A percentile compares a stretch with the other conserved stretches of the same genome.
phyloP scores from a whole-genome alignment of 768 basidiomycete species.

The Cystofilobasidium capitatum region DNA sequence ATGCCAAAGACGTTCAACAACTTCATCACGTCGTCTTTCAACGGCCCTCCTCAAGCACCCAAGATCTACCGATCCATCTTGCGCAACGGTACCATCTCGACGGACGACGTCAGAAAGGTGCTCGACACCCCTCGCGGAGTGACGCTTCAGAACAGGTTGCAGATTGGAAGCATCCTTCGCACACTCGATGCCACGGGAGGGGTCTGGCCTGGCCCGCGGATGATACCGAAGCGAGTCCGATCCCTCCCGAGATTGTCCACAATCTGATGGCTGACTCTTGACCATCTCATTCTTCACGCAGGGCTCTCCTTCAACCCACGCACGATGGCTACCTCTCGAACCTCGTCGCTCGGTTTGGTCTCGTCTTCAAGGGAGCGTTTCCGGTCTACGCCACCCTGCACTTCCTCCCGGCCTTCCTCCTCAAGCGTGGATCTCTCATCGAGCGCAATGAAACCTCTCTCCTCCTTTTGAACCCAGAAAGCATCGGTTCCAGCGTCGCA shows the following conservation, averaged over 20 bases:
- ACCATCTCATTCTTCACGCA: neutral
- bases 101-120: constrained; percentile 1
- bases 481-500: no score
- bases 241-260: neutral
- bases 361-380: constrained; percentile 22
- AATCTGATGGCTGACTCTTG: no score
- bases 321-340: neutral
- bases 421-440: constrained; percentile 15
- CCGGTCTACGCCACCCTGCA: constrained; percentile 23
- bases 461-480: no score
- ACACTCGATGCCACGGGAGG: neutral
- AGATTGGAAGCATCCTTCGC: constrained; percentile 5
- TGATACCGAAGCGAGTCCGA: constrained; percentile 12
- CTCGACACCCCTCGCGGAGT: constrained; percentile 16
- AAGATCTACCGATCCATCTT: constrained; percentile 13
- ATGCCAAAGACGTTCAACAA: constrained; percentile 9
- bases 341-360: constrained; percentile 5
- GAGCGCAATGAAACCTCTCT: neutral
- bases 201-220: neutral
- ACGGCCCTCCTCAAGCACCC: constrained; percentile 14
- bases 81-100: neutral
- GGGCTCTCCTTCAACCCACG: constrained; percentile 20
- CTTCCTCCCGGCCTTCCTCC: constrained; percentile 16
- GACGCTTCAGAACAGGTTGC: neutral
- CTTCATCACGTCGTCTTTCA: constrained; percentile 18